These are phyloP conservation scores for Hypholoma fasciculare DNA, from an alignment of 768 basidiomycete genomes.

Conservation along the genomic window DNA sequence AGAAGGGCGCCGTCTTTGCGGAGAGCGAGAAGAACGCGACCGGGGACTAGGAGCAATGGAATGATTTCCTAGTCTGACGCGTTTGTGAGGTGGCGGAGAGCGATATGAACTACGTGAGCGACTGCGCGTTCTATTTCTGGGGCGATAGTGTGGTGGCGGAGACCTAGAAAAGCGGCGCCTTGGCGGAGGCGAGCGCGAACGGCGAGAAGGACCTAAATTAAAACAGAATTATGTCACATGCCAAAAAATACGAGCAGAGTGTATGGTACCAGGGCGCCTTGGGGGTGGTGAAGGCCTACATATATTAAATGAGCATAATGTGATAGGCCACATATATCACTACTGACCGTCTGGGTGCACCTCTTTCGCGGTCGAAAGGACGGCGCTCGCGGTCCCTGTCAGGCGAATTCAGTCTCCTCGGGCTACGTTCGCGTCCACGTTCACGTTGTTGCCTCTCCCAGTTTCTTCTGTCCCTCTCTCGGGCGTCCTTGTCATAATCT, in stretches of 20 bases:
- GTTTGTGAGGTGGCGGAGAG: slow-evolving; percentile 19
- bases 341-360: slow-evolving; percentile 22
- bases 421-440: slow-evolving; percentile 21
- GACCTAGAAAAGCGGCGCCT: slow-evolving; percentile 21
- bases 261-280: slow-evolving; percentile 10
- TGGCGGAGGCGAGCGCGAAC: slow-evolving; percentile 27
- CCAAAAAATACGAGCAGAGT: not conserved
- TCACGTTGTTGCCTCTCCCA: slow-evolving; percentile 13
- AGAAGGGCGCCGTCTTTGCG: slow-evolving; percentile 17
- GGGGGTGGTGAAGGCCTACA: slow-evolving; percentile 12
- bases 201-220: slow-evolving; percentile 12
- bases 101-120: slow-evolving; percentile 23
- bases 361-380: slow-evolving; percentile 24
- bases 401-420: slow-evolving; percentile 19
- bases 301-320: not conserved
- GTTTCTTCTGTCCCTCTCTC: slow-evolving; percentile 17
- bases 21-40: slow-evolving; percentile 21
- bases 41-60: slow-evolving; percentile 25
- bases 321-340: not conserved
- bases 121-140: slow-evolving; percentile 20
- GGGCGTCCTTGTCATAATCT: slow-evolving; percentile 15
- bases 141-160: slow-evolving; percentile 16
- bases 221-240: not conserved
- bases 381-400: slow-evolving; percentile 24
- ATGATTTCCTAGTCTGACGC: slow-evolving; percentile 28